phyloP scores from a whole-genome alignment of 2,329 filamentous ascomycete species.

The Westerdykella ornata region DNA sequence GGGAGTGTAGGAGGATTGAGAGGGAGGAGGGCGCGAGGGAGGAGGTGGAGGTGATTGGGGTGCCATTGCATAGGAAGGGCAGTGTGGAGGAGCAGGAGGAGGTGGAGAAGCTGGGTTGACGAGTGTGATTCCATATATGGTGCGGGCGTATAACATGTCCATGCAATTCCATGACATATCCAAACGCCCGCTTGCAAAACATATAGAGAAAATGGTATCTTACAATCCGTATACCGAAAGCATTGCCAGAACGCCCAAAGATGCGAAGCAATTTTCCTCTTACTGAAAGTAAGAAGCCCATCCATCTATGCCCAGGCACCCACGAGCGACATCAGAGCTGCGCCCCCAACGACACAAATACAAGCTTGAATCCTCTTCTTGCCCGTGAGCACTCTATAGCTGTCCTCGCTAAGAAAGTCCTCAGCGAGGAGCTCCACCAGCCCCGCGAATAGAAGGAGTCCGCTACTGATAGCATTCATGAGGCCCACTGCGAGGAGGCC shows the following conservation, averaged over 20 bases:
- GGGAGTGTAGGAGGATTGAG: slow-evolving; percentile 62
- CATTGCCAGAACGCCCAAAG: neutral
- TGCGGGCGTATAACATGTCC: no score
- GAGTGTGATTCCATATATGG: no score
- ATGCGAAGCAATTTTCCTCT: neutral
- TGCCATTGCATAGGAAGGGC: slow-evolving; percentile 36
- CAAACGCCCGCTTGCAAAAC: no score
- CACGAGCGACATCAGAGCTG: slow-evolving; percentile 59
- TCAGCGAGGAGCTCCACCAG: slow-evolving; percentile 47
- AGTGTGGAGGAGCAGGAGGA: slow-evolving; percentile 56
- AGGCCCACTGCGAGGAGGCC: slow-evolving; percentile 46
- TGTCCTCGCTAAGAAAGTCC: slow-evolving; percentile 55
- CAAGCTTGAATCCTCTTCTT: slow-evolving; percentile 56
- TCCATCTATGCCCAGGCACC: slow-evolving; percentile 54
- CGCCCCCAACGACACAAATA: slow-evolving; percentile 53
- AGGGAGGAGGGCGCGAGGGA: slow-evolving; percentile 15
- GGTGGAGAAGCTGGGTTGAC: slow-evolving; percentile 42
- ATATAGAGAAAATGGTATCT: no score
- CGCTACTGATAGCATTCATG: slow-evolving; percentile 46
- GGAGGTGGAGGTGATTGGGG: slow-evolving; percentile 1
- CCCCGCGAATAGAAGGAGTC: slow-evolving; percentile 45
- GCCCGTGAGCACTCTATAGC: slow-evolving; percentile 54
- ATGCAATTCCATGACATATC: no score
- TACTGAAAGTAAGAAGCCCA: no score
- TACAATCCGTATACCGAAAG: no score